Evolutionary conservation across 495 filamentous ascomycete genomes (phyloP), one percentile per base, ranked within the genome.

Genomic region (Friedmanniomyces simplex): DNA sequence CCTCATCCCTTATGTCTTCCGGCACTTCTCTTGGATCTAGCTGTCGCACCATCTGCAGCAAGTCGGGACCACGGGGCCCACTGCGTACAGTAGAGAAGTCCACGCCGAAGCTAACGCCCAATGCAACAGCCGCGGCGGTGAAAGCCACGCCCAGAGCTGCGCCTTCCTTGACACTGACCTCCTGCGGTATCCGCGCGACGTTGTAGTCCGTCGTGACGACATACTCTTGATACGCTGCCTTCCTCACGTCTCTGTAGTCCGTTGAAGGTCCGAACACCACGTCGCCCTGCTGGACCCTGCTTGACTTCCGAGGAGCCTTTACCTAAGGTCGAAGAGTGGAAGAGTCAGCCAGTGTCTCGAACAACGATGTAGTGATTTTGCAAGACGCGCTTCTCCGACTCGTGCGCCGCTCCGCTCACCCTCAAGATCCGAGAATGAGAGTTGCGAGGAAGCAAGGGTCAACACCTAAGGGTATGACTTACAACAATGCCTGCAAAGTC

Each of bases 221-320:
- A 64, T 85, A 86, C 69, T 87, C 76, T 67, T 86, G 84, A 65
- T 82, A 88, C 11, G 82, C 77, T 0, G 82, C 77, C 68, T 85
- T 86, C 30, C 84, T 73, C 46, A 82, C 75, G 58, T 88, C 83
- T 0, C 84, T 78, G 64, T 86, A 86, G 68, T 88, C 84, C 25
- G 83, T 88, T 7, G 83, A 85, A 11, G 61, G 61, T 18, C 61
- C 57, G 28, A 63, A 59, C 8, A 87, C 82, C 43, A 75, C 67
- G 52, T 85, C 82, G 25, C 81, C 78, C 26, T 71, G 65, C 41
- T 72, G 70, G 25, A 84, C 66, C 32, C 79, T 73, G 0, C 76
- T 73, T 11, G 65, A 55, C 4, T 65, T 58, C 21, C 69, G 67
- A 2, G 75, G 67, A 1, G 72, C 72, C 58, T 77, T 71, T 16